Base-by-base conservation (phyloP, 129 eudicot species). In the Logfia minima region DNA sequence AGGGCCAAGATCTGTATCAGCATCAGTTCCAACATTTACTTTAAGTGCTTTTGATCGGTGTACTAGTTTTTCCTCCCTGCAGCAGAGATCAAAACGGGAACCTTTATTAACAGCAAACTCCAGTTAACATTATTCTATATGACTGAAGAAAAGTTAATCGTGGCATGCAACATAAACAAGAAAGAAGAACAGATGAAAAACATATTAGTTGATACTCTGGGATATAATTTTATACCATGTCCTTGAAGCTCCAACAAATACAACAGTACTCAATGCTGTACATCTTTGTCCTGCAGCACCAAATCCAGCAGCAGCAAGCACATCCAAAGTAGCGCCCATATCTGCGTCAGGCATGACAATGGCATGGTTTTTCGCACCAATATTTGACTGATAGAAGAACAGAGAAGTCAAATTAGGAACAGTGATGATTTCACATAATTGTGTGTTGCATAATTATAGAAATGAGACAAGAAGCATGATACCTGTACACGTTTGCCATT, bases 241-340 rank as follows among this genome's bases (percentile, higher is more conserved):
- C 83, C 85, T 90, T 77, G 93, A 85, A 85, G 89, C 87, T 56
- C 98, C 98, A 77, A 90, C 98, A 86, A 92, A 92, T 67, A 92
- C 89, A 58, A 90, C 92, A 1, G 89, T 86, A 87, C 91, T 90
- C 69, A 92, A 78, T 41, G 97, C 86, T 79, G 88, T 80, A 83
- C 98, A 93, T 69, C 92, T 87, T 85, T 93, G 97, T 72, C 97
- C 98, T n/a, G 98, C 96, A 31, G 92, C 92, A 73, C 98, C 96
- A 75, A 90, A 93, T 66, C 98, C 97, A 69, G 95, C 88, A 31
- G 90, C 90, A 60, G 88, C 86, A 75, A 93, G 82, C 75, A 91
- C 96, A 81, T 90, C 91, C 82, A 88, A 48, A 21, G 97, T 88
- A 37, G 97, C 92, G 85, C 84, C 92, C 65, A 87, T 68, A 45